These are phyloP conservation scores for Spizellomyces sp. DNA, from an alignment of 192 early-diverging fungal genomes.

Conservation along the genomic window DNA sequence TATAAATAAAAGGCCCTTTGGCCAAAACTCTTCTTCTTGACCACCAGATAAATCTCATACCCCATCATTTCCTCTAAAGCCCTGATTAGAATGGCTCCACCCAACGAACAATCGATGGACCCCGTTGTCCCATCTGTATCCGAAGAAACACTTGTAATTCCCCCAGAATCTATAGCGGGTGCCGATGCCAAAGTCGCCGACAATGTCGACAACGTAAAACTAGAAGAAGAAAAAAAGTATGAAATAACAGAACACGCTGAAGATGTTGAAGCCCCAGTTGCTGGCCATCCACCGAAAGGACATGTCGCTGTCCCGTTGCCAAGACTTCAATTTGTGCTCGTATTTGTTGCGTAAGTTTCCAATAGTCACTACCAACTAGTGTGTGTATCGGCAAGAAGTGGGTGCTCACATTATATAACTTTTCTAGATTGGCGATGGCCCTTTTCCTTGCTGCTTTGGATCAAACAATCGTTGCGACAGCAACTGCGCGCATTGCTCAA, in stretches of 20 bases:
- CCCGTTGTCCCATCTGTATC: neutral
- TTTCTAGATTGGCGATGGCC: conserved; percentile 54
- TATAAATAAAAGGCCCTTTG: too few relatives aligned
- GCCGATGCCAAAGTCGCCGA: neutral
- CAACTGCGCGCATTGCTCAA: conserved; percentile 67
- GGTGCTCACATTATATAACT: neutral
- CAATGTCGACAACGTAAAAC: neutral
- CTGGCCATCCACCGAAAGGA: neutral
- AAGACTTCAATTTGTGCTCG: conserved; percentile 14
- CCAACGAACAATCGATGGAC: too few relatives aligned
- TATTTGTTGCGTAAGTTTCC: conserved; percentile 29
- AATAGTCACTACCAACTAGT: neutral
- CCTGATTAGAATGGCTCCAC: too few relatives aligned
- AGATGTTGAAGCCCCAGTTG: neutral
- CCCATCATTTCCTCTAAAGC: too few relatives aligned
- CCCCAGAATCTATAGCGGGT: neutral
- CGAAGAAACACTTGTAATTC: neutral
- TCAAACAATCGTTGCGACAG: conserved; percentile 81
- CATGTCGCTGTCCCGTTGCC: conserved; percentile 27
- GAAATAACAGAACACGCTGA: neutral
- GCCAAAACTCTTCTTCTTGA: too few relatives aligned
- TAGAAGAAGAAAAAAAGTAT: neutral
- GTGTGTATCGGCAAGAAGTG: neutral
- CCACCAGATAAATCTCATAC: too few relatives aligned
- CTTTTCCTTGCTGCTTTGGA: conserved; percentile 77